Percentiles rank a stretch among this genome's conserved stretches.
Evolutionary conservation across 2,329 filamentous ascomycete genomes (phyloP).

Genomic region (Fusarium mexicanum): DNA sequence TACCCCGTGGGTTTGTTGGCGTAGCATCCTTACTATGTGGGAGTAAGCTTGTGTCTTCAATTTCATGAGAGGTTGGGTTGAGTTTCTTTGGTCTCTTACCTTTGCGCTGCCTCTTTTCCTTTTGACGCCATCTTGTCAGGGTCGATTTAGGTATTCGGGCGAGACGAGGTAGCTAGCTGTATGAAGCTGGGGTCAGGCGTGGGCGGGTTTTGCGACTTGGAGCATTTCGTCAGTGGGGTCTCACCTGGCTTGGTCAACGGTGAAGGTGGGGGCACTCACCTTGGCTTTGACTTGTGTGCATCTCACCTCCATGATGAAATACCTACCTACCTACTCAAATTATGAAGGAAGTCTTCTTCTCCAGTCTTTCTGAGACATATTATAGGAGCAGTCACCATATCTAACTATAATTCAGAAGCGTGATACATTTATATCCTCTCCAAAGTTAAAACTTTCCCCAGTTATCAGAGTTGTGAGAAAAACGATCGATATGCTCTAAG

Average conservation of each 20-base stretch:
- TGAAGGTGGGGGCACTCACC: slow-evolving; percentile 41
- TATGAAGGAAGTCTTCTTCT: not conserved
- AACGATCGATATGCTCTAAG: not conserved
- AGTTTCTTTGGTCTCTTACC: slow-evolving; percentile 42
- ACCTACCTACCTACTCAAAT: not conserved
- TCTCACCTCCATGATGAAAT: not conserved
- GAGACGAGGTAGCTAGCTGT: slow-evolving; percentile 30
- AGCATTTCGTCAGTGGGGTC: slow-evolving; percentile 46
- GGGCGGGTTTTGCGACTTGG: slow-evolving; percentile 43
- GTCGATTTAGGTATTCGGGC: slow-evolving; percentile 31
- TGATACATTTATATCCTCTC: not conserved
- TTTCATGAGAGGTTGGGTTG: not conserved
- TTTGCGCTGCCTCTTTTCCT: slow-evolving; percentile 50
- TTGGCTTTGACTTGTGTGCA: not conserved
- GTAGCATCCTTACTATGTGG: slow-evolving; percentile 57
- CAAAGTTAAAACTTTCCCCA: not conserved
- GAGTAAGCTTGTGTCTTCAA: slow-evolving; percentile 21
- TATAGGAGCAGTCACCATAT: not conserved
- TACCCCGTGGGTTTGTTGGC: slow-evolving; percentile 81
- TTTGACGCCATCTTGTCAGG: slow-evolving; percentile 53
- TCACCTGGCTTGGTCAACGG: slow-evolving; percentile 43
- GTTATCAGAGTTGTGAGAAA: not conserved
- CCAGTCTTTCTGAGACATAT: not conserved
- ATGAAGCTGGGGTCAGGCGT: slow-evolving; percentile 37
- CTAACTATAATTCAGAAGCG: not conserved